Evolutionary conservation across 2,329 filamentous ascomycete genomes (phyloP), one percentile per base, ranked within the genome.

Genomic region (Colletotrichum tofieldiae): DNA sequence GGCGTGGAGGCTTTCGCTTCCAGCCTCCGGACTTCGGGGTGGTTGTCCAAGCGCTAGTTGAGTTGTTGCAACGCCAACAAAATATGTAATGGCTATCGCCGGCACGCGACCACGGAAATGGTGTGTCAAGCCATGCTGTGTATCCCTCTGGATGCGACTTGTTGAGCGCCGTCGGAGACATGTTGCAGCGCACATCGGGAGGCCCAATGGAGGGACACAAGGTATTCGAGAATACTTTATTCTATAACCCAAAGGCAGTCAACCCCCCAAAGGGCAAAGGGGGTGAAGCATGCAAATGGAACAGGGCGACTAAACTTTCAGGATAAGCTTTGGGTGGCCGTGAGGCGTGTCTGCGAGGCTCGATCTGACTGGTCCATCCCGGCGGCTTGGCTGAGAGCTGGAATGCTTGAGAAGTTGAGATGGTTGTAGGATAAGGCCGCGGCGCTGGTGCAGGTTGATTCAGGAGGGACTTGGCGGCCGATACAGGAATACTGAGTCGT

Each of bases 11-110:
- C 29, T 32, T 32, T 47, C 52, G 37, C 35, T 64, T 39, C 54
- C 65, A 64, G 52, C 69, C 65, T 69, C 65, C 69, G 59, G 69
- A 69, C 69, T 72, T 72, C 52, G 69, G 69, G 65, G 65, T 64
- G 65, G 37, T 63, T 68, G 51, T 58, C 58, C 58, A 69, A 69
- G 52, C 69, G 52, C 65, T 60, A 64, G 45, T 51, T 59, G 51
- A 59, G 65, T 72, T 64, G 59, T 69, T 29, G 59, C 65, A 60
- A 69, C 59, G 59, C 65, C 68, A 71, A 68, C 51, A 47, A 26
- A 64, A 49, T 45, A 58, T 64, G 69, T 49, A 64, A 64, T 72
- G 59, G 39, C 58, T 26, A 32, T 69, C 59, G 43, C n/a, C 65
- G 54, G 54, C 65, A 69, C 59, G 65, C 52, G 39, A 47, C 52